These are phyloP conservation scores for Fusarium kyushuense DNA, from an alignment of 2,329 filamentous ascomycete genomes.

Conservation along the genomic window DNA sequence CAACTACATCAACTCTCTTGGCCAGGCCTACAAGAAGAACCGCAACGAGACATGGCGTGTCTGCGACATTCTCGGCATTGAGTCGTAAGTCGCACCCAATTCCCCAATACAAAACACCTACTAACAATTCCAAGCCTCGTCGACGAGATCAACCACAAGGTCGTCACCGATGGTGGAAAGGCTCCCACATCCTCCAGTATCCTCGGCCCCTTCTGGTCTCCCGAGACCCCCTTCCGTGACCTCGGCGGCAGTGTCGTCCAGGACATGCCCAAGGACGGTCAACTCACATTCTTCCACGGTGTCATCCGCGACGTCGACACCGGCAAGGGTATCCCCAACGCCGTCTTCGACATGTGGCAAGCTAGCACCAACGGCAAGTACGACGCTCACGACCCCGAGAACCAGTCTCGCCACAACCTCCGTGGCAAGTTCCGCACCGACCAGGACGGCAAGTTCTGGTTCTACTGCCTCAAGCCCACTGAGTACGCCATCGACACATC, in stretches of 20 bases:
- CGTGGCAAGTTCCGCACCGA: constrained; percentile 80
- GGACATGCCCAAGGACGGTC: constrained; percentile 67
- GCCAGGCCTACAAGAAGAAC: constrained; percentile 74
- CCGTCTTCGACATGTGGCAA: constrained; percentile 84
- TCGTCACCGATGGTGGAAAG: constrained; percentile 70
- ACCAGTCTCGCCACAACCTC: constrained; percentile 79
- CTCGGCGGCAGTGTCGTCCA: constrained; percentile 76
- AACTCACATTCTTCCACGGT: constrained; percentile 76
- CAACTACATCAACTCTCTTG: constrained; percentile 79
- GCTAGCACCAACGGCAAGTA: constrained; percentile 81
- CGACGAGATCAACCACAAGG: constrained; percentile 71
- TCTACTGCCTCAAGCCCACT: constrained; percentile 81
- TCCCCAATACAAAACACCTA: accelerated
- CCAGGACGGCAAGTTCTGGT: constrained; percentile 75
- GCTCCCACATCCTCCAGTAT: constrained; percentile 80
- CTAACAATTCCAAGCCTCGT: constrained; percentile 24
- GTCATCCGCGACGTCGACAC: constrained; percentile 73
- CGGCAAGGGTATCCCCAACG: constrained; percentile 73
- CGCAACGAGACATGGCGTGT: constrained; percentile 81
- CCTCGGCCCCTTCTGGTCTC: constrained; percentile 83
- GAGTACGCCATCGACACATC: constrained; percentile 78
- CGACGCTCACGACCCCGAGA: constrained; percentile 79
- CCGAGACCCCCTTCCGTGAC: constrained; percentile 77
- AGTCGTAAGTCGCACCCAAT: constrained; percentile 65
- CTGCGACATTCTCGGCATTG: constrained; percentile 79